Percentiles rank a stretch among this genome's conserved stretches.
Evolutionary conservation across 805 yeast genomes (phyloP).

Genomic region (Lachancea kluyveri): DNA sequence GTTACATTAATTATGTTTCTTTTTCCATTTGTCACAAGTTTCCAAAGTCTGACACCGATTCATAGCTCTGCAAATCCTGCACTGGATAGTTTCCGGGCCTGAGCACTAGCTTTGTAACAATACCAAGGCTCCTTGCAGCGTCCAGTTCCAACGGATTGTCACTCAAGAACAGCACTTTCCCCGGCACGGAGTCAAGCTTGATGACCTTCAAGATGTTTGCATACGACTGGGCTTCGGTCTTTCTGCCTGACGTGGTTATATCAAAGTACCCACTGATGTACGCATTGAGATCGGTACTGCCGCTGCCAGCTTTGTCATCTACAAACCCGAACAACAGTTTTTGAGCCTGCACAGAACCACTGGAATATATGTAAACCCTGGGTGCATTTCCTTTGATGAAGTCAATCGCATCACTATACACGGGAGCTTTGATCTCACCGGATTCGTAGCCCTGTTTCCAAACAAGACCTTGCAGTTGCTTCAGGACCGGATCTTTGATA

Average conservation of each 20-base stretch:
- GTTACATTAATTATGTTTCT: too few relatives aligned
- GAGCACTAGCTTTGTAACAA: conserved; percentile 50
- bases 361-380: conserved; percentile 69
- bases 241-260: conserved; percentile 76
- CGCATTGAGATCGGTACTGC: conserved; percentile 43
- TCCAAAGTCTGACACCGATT: conserved; percentile 17
- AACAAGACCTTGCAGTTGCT: conserved; percentile 73
- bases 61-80: conserved; percentile 29
- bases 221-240: conserved; percentile 54
- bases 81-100: conserved; percentile 72
- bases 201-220: conserved; percentile 43
- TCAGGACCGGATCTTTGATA: conserved; percentile 70
- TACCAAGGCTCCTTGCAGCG: conserved; percentile 66
- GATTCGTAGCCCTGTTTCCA: conserved; percentile 76
- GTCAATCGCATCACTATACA: conserved; percentile 64
- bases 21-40: conserved; percentile 21
- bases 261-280: conserved; percentile 69
- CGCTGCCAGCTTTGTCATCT: conserved; percentile 32
- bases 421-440: conserved; percentile 74
- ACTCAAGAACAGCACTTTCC: conserved; percentile 57
- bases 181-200: conserved; percentile 13
- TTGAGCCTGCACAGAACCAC: conserved; percentile 87
- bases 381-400: conserved; percentile 41
- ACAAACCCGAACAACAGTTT: conserved; percentile 68
- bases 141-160: conserved; percentile 73